A percentile compares a stretch with the other conserved stretches of the same genome.
Conservation (phyloP, 164 flowering plant species). For the Vitis cinerea region DNA sequence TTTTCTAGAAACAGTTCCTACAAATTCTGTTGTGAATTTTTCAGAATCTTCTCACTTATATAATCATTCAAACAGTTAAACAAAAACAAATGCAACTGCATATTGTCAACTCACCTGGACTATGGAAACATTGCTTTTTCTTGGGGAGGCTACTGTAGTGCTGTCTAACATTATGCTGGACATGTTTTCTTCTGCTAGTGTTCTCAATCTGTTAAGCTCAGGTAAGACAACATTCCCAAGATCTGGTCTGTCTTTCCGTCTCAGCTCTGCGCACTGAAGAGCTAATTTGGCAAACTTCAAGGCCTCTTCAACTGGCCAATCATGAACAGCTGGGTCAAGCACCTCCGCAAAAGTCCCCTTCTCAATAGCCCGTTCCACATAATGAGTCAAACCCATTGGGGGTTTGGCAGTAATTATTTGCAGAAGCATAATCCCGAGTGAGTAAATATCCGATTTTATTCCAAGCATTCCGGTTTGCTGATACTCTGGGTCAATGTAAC, state of each 20-base stretch:
- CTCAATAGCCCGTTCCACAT: constrained; percentile 53
- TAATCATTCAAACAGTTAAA: neutral
- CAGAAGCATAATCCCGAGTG: constrained; percentile 67
- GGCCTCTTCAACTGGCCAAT: constrained; percentile 69
- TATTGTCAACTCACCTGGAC: constrained; percentile 15
- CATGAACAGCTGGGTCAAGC: constrained; percentile 54
- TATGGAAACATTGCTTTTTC: constrained; percentile 2
- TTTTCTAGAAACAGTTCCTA: too few relatives aligned
- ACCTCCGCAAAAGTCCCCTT: constrained; percentile 52
- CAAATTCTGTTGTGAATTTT: too few relatives aligned
- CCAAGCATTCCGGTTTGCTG: constrained; percentile 85
- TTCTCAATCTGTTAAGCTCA: constrained; percentile 51
- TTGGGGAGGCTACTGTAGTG: constrained; percentile 14
- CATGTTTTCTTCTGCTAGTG: constrained; percentile 51
- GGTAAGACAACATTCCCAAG: constrained; percentile 52
- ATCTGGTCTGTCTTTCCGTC: constrained; percentile 69
- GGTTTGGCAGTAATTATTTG: constrained; percentile 64
- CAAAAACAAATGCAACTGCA: neutral
- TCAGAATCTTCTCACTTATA: too few relatives aligned
- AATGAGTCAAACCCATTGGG: constrained; percentile 72
- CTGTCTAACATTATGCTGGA: constrained; percentile 5
- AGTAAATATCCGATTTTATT: constrained; percentile 64
- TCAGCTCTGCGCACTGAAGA: constrained; percentile 56
- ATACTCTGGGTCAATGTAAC: constrained; percentile 79
- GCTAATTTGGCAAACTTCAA: constrained; percentile 49